Conservation (phyloP, 1,284 basidiomycete genomes). For the Microbotryum saponariae region DNA sequence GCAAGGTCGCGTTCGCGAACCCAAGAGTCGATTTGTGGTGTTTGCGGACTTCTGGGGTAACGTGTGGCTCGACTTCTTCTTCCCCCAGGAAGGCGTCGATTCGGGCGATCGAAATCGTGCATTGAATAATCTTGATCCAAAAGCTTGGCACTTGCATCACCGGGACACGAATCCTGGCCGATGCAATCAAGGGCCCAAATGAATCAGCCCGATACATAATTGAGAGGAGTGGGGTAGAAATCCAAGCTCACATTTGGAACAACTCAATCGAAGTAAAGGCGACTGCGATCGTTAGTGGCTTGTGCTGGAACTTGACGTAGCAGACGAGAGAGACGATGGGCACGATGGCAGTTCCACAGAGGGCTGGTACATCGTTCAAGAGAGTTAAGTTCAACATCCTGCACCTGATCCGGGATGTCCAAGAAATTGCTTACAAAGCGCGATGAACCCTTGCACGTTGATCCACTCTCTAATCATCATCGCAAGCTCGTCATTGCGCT, state of each 20-base stretch:
- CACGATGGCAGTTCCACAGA: slow-evolving; percentile 5
- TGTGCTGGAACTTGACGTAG: slow-evolving; percentile 20
- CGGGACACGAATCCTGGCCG: slow-evolving; percentile 21
- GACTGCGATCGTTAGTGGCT: slow-evolving; percentile 31
- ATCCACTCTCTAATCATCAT: slow-evolving; percentile 28
- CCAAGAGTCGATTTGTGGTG: not conserved
- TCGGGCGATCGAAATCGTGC: slow-evolving; percentile 23
- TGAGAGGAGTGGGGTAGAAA: not conserved
- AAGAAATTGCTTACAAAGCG: no score
- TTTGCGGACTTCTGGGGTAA: not conserved
- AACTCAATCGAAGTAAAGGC: slow-evolving; percentile 31
- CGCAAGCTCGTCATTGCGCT: slow-evolving; percentile 31
- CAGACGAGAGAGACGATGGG: slow-evolving; percentile 26
- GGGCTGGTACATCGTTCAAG: not conserved
- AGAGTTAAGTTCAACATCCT: not conserved
- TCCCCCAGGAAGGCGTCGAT: slow-evolving; percentile 29
- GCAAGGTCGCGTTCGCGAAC: slow-evolving; percentile 3
- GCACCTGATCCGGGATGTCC: no score
- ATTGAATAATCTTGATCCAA: slow-evolving; percentile 25
- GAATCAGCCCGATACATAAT: slow-evolving; percentile 23
- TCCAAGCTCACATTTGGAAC: slow-evolving; percentile 17
- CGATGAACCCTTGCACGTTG: no score
- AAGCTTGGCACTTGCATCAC: slow-evolving; percentile 30
- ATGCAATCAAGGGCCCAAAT: slow-evolving; percentile 5
- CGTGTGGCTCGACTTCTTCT: slow-evolving; percentile 20